Evolutionary conservation across 192 early-diverging fungal genomes (phyloP).

Genomic region (Paraglomus brasilianum): DNA sequence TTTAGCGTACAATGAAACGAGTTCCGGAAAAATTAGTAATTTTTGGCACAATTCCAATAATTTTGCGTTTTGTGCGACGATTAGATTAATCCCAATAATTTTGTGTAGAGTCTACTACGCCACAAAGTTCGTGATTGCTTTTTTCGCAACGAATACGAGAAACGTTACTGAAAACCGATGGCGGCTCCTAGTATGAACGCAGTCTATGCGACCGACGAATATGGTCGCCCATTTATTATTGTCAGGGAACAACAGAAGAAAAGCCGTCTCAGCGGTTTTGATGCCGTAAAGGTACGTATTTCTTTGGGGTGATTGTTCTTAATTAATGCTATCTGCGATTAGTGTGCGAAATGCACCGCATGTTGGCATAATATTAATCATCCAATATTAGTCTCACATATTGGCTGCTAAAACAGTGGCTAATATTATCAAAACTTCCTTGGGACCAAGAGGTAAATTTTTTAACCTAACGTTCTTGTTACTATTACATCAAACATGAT

Average conservation of each 20-base stretch:
- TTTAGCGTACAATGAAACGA: too few species aligned
- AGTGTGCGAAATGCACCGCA: not conserved
- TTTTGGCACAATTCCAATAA: too few species aligned
- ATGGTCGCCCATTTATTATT: conserved; percentile 98
- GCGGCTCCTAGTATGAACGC: conserved; percentile 50
- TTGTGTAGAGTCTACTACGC: too few species aligned
- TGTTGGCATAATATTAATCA: not conserved
- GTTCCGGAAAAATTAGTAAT: too few species aligned
- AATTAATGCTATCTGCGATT: too few species aligned
- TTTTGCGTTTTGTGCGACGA: too few species aligned
- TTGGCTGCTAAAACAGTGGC: conserved; percentile 96
- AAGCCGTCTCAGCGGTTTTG: conserved; percentile 84
- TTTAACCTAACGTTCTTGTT: not conserved
- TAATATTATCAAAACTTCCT: conserved; percentile 96
- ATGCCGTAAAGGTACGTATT: conserved; percentile 94
- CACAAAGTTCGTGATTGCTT: too few species aligned
- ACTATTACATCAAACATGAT: not conserved
- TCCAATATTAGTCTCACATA: conserved; percentile 82
- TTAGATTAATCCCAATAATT: too few species aligned
- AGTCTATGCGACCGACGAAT: conserved; percentile 94
- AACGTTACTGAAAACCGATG: too few species aligned
- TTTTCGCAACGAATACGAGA: too few species aligned
- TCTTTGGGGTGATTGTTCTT: too few species aligned
- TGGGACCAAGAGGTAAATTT: conserved; percentile 87
- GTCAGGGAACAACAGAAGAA: conserved; percentile 95